A percentile compares a stretch with the other conserved stretches of the same genome.
Evolutionary conservation across 106 monocot species (phyloP).

Genomic region (Dactylorhiza incarnata): DNA sequence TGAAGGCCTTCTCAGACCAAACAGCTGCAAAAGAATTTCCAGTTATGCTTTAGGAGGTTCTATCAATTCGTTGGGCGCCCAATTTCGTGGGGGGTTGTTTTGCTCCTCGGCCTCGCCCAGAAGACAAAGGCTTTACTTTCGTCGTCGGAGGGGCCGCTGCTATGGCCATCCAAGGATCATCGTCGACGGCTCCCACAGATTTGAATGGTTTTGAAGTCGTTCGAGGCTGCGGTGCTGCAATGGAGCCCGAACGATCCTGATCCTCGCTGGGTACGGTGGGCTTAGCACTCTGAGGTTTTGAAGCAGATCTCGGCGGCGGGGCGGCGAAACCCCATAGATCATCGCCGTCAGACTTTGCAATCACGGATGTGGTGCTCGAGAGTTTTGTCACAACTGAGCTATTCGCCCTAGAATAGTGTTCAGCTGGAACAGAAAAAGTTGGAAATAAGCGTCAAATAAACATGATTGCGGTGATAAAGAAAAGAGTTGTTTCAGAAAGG

Average conservation of each 20-base stretch:
- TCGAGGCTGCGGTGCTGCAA: conserved; percentile 64
- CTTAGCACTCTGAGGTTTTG: conserved; percentile 33
- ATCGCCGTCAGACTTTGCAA: conserved; percentile 47
- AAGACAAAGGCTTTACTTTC: conserved; percentile 80
- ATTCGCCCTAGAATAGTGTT: conserved; percentile 25
- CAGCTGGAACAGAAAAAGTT: conserved; percentile 12
- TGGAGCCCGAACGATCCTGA: conserved; percentile 71
- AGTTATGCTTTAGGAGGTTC: conserved; percentile 25
- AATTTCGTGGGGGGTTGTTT: conserved; percentile 47
- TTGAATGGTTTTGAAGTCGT: conserved; percentile 25
- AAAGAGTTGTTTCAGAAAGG: too few relatives aligned
- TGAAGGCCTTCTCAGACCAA: too few relatives aligned
- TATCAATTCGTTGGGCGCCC: conserved; percentile 75
- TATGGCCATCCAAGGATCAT: conserved; percentile 85
- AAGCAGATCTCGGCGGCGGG: conserved; percentile 38
- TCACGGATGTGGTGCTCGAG: conserved; percentile 5
- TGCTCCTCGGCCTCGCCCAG: conserved; percentile 59
- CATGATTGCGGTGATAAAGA: too few relatives aligned
- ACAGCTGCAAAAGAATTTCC: too few relatives aligned
- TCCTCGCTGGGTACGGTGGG: conserved; percentile 25
- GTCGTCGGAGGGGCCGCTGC: conserved; percentile 82
- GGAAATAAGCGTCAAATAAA: too few relatives aligned
- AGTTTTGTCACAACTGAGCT: background rate
- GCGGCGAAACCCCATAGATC: conserved; percentile 69
- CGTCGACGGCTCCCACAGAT: conserved; percentile 21